Conservation (phyloP, 2,329 filamentous ascomycete genomes). For the Cryphonectria radicalis region DNA sequence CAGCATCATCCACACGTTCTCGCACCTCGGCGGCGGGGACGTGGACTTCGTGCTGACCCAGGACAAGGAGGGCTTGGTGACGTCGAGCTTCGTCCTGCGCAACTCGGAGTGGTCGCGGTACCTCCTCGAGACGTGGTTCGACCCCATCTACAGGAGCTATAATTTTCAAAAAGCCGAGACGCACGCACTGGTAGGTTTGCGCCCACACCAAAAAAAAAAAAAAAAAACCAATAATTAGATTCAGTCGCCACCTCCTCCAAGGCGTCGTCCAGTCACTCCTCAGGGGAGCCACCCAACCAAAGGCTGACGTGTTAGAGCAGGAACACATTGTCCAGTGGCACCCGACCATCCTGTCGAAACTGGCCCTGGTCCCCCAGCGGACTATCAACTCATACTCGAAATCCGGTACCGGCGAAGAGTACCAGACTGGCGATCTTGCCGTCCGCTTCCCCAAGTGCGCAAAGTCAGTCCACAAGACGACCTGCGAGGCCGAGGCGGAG, state of each 20-base stretch:
- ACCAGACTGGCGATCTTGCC: constrained; percentile 83
- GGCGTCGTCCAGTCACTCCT: neutral
- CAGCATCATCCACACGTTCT: constrained; percentile 94
- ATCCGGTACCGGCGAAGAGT: constrained; percentile 62
- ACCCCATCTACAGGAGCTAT: constrained; percentile 90
- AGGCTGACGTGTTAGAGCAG: constrained; percentile 49
- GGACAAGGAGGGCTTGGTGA: constrained; percentile 77
- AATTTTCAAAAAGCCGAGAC: constrained; percentile 95
- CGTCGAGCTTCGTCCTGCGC: constrained; percentile 77
- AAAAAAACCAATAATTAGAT: neutral
- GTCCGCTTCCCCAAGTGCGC: constrained; percentile 79
- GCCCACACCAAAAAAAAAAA: no score
- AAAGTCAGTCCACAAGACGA: constrained; percentile 51
- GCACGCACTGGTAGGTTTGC: constrained; percentile 76
- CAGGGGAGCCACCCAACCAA: neutral
- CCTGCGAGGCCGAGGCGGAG: constrained; percentile 74
- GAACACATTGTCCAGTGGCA: constrained; percentile 96
- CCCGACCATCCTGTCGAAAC: constrained; percentile 87
- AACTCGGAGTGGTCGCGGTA: constrained; percentile 91
- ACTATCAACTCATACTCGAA: constrained; percentile 78
- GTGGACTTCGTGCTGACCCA: constrained; percentile 85
- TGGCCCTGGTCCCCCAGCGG: constrained; percentile 87
- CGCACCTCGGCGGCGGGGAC: constrained; percentile 75
- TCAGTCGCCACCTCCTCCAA: neutral
- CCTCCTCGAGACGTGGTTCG: constrained; percentile 94